Conservation (phyloP, 2,329 filamentous ascomycete species). For the Arthrobotrys conoides region DNA sequence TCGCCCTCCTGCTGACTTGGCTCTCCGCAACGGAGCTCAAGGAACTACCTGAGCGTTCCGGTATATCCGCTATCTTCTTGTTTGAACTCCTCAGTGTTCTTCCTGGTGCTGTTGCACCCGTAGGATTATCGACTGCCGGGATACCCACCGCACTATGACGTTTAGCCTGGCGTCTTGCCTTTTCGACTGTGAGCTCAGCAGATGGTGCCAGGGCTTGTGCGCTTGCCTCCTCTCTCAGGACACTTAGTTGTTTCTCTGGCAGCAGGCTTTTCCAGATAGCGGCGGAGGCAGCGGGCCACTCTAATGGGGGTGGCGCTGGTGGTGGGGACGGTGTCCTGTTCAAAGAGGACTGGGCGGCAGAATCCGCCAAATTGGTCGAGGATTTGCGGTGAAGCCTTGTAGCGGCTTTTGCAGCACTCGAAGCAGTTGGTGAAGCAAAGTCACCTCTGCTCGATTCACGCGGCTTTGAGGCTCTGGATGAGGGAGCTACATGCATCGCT, state of each 20-base stretch:
- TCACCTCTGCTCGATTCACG: conserved; percentile 65
- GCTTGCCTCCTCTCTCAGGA: conserved; percentile 66
- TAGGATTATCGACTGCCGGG: conserved; percentile 64
- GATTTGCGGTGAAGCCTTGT: conserved; percentile 75
- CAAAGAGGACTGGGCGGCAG: conserved; percentile 66
- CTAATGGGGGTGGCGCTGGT: conserved; percentile 60
- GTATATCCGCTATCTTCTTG: conserved; percentile 56
- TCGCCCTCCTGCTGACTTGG: conserved; percentile 48
- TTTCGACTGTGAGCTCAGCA: conserved; percentile 73
- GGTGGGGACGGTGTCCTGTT: conserved; percentile 66
- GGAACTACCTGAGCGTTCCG: conserved; percentile 46
- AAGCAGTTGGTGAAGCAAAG: conserved; percentile 88
- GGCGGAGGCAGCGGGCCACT: conserved; percentile 60
- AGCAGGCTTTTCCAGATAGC: conserved; percentile 58
- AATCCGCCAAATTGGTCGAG: conserved; percentile 71
- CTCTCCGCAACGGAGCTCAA: conserved; percentile 56
- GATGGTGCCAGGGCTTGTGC: conserved; percentile 69
- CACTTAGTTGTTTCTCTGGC: conserved; percentile 65
- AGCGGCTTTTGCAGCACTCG: conserved; percentile 84
- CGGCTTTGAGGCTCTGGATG: conserved; percentile 11
- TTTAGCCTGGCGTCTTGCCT: conserved; percentile 79
- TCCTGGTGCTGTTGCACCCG: conserved; percentile 41
- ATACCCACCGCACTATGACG: conserved; percentile 72
- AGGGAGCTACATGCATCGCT: conserved; percentile 39
- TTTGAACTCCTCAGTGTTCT: conserved; percentile 30